Evolutionary conservation across 129 eudicot genomes (phyloP).

Genomic region (Oenanthe sinensis): DNA sequence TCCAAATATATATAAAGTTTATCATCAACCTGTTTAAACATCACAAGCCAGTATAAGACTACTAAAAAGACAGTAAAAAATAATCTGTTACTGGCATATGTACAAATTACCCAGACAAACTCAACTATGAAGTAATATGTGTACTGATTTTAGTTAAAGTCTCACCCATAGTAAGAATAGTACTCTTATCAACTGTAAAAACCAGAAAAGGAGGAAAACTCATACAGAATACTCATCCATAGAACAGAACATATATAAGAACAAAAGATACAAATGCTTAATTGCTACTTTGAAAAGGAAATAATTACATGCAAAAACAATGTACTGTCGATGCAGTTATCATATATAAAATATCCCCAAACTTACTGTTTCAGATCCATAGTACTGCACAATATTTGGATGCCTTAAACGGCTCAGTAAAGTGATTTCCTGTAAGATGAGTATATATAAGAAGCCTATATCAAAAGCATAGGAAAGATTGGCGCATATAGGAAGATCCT

Average conservation of each 20-base stretch:
- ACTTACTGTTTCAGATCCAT: slow-evolving; percentile 84
- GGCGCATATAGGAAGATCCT: not conserved
- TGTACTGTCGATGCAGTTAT: not conserved
- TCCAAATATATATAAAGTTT: slow-evolving; percentile 87
- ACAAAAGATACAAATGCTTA: not conserved
- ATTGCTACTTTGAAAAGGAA: not conserved
- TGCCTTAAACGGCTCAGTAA: slow-evolving; percentile 83
- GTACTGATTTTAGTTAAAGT: not conserved
- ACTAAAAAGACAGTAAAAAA: not conserved
- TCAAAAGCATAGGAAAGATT: not conserved
- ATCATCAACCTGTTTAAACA: slow-evolving; percentile 66
- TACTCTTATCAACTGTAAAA: not conserved
- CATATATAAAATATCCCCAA: not conserved
- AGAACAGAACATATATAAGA: not conserved
- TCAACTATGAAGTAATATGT: not conserved
- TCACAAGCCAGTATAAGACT: slow-evolving; percentile 6
- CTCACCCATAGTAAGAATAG: not conserved
- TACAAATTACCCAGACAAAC: not conserved
- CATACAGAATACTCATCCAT: not conserved
- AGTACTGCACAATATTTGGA: slow-evolving; percentile 92
- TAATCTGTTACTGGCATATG: not conserved
- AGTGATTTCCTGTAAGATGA: slow-evolving; percentile 58
- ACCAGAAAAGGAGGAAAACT: not conserved
- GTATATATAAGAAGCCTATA: slow-evolving; percentile 12
- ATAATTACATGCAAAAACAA: too few relatives aligned